Conservation (phyloP, 352 stramenopile species). For the Phytopythium ostracodes region DNA sequence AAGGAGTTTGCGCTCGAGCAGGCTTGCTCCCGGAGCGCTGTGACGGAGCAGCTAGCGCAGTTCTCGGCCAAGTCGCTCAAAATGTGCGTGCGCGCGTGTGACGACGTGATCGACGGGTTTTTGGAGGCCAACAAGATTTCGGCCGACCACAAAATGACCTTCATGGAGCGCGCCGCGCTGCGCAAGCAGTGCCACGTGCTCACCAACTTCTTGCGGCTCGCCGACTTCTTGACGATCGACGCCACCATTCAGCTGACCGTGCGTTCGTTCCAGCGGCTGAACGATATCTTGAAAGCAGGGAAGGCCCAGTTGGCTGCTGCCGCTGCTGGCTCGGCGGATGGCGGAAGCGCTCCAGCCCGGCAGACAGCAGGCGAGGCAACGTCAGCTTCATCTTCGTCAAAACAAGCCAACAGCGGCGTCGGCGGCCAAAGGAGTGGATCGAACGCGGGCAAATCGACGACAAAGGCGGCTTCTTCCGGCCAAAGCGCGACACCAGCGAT, state of each 20-base stretch:
- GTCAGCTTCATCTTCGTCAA: background rate
- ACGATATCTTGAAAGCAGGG: constrained; percentile 45
- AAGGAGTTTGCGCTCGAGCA: constrained; percentile 82
- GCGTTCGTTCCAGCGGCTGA: constrained; percentile 61
- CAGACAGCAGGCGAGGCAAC: constrained; percentile 2
- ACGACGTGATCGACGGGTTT: constrained; percentile 92
- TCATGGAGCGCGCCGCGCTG: constrained; percentile 93
- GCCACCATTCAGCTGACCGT: constrained; percentile 86
- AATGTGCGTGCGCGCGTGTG: constrained; percentile 87
- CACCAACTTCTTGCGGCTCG: constrained; percentile 90
- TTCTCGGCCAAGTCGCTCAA: constrained; percentile 72
- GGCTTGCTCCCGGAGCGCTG: constrained; percentile 33
- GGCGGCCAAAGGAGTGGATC: background rate
- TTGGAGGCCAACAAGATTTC: constrained; percentile 91
- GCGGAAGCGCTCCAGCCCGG: background rate
- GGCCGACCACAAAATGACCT: constrained; percentile 94
- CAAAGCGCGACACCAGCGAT: constrained; percentile 14
- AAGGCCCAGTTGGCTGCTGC: constrained; percentile 27
- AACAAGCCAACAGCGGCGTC: background rate
- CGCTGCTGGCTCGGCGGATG: background rate
- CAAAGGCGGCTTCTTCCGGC: constrained; percentile 9
- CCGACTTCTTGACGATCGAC: constrained; percentile 90
- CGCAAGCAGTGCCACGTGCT: constrained; percentile 90
- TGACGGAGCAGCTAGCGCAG: constrained; percentile 48
- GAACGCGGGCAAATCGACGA: constrained; percentile 8